phyloP scores from a whole-genome alignment of 2,329 filamentous ascomycete genomes.

The Claviceps pazoutovae region DNA sequence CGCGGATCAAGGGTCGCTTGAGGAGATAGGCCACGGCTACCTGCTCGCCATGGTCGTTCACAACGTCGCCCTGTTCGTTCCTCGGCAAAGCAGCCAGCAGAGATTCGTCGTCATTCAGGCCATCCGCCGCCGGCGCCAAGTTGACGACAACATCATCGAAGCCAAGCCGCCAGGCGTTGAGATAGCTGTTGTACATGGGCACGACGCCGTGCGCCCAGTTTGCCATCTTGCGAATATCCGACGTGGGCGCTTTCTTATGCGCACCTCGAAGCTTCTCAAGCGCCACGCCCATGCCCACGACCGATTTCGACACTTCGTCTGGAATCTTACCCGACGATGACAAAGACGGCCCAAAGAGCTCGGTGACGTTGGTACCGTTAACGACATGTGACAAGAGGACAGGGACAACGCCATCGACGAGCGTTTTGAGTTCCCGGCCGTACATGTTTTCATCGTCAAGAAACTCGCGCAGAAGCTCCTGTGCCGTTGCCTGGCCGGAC shows the following conservation, averaged over 20 bases:
- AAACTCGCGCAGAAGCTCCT: constrained; percentile 69
- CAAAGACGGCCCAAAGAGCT: constrained; percentile 49
- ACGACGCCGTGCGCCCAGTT: constrained; percentile 70
- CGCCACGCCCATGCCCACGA: constrained; percentile 85
- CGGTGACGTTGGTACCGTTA: constrained; percentile 49
- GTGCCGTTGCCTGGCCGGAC: constrained; percentile 52
- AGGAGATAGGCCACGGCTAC: constrained; percentile 90
- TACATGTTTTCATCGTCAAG: constrained; percentile 76
- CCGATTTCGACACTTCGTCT: constrained; percentile 62
- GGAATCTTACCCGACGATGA: constrained; percentile 31
- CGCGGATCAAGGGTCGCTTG: constrained; percentile 72
- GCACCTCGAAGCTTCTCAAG: constrained; percentile 70
- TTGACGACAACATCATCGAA: constrained; percentile 94
- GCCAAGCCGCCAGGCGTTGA: constrained; percentile 78
- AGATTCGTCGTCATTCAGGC: constrained; percentile 44
- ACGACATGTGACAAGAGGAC: constrained; percentile 79
- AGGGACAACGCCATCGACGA: constrained; percentile 90
- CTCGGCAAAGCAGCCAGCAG: constrained; percentile 44
- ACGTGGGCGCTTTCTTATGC: constrained; percentile 67
- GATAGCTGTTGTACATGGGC: constrained; percentile 70
- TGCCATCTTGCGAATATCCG: constrained; percentile 57
- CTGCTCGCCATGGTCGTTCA: constrained; percentile 67
- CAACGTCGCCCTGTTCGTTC: constrained; percentile 51
- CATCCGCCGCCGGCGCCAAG: constrained; percentile 52
- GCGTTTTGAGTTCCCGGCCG: constrained; percentile 75